Base-by-base conservation (phyloP, 129 eudicot genomes). In the Flaveria trinervia region DNA sequence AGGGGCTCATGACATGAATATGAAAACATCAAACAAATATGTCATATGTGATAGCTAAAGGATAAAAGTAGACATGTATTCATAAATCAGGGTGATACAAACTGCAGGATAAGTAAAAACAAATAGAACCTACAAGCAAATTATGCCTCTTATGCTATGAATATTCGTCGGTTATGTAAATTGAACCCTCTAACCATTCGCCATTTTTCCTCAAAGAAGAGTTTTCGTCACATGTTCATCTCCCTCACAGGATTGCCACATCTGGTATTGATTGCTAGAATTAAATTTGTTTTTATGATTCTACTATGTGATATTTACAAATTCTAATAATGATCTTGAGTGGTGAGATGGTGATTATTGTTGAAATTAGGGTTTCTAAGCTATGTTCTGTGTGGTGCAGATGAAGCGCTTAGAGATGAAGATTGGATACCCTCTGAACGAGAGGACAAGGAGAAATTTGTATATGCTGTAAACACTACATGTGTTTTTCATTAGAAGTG, bases 321-420 rank as follows among this genome's bases (percentile, higher is more conserved):
- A 51, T 13, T 51, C 1, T 28, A 3, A 28, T 28, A 3, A 28
- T 28, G 33, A 28, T 28, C 33, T 28, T 28, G 33, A 28, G 33
- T 28, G 33, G 33, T 28, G 4, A 28, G 33, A 28, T 28, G 33
- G 33, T 28, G 33, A 2, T 28, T 51, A 13, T 4, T 2, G 15
- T 57, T 20, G 51, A 51, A 10, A 43, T 43, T 96, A 12, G 87
- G 89, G 93, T 94, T 94, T 76, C 87, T 94, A 71, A 94, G 86
- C 20, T 94, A 91, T 87, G 99, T 97, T 11, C 68, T 91, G 67
- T 94, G 97, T 72, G 99, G 97, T 36, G 83, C 97, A 44, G 96
- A 89, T 68, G 99, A 94, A 83, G 99, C 97, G 67, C 93, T 94
- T 70, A 88, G 74, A 86, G 99, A 94, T 89, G 96, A 97, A 66